Percentiles rank a stretch among this genome's conserved stretches.
Conservation (phyloP, 2,329 filamentous ascomycete species). For the Epichloe bromicola region DNA sequence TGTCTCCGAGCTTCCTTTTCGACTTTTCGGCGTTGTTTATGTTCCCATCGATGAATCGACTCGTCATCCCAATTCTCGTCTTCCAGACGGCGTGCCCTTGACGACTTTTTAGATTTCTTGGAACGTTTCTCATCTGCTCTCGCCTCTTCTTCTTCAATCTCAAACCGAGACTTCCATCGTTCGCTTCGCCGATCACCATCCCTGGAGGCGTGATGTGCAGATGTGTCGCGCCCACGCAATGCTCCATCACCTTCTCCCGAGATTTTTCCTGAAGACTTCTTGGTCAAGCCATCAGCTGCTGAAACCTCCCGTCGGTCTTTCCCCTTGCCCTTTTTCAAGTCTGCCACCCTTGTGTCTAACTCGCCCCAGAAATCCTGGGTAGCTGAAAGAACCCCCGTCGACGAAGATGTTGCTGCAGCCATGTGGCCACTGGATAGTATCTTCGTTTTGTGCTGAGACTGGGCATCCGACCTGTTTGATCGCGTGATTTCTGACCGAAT, state of each 20-base stretch:
- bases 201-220: neutral
- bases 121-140: slow-evolving; percentile 9
- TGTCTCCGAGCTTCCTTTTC: slow-evolving; percentile 28
- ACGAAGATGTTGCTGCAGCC: neutral
- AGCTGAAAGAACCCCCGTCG: neutral
- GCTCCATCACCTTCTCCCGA: neutral
- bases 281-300: neutral
- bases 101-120: slow-evolving; percentile 14
- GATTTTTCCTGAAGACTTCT: neutral
- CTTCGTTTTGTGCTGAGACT: neutral
- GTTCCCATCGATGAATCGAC: slow-evolving; percentile 21
- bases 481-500: slow-evolving; percentile 9
- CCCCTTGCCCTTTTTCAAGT: slow-evolving; percentile 6
- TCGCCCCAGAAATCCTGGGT: slow-evolving; percentile 15
- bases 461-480: neutral
- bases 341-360: slow-evolving; percentile 11
- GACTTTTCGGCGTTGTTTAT: slow-evolving; percentile 27
- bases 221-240: neutral
- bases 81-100: slow-evolving; percentile 7
- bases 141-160: slow-evolving; percentile 14
- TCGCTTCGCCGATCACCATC: slow-evolving; percentile 9
- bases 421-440: neutral
- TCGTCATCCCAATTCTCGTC: slow-evolving; percentile 29
- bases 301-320: neutral
- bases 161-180: slow-evolving; percentile 19